phyloP scores from a whole-genome alignment of 257 asterid species.

The Fraxinus anomala region DNA sequence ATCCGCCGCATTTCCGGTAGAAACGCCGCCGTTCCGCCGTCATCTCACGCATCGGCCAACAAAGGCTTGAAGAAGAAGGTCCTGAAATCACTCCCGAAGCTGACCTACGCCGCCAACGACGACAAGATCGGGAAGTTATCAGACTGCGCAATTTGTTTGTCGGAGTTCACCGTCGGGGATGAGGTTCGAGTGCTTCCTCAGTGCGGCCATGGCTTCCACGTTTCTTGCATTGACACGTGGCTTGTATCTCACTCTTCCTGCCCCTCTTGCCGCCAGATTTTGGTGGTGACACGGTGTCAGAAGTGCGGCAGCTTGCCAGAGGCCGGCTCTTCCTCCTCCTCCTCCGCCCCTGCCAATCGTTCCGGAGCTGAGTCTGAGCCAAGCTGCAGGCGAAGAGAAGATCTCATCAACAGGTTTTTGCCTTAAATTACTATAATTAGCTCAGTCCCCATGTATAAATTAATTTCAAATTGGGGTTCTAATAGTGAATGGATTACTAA shows the following conservation, averaged over 20 bases:
- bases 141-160: constrained; percentile 47
- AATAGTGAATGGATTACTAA: not conserved
- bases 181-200: constrained; percentile 49
- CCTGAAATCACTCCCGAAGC: constrained; percentile 41
- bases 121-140: not conserved
- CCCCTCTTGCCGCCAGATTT: constrained; percentile 47
- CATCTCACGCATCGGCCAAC: constrained; percentile 29
- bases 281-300: constrained; percentile 30
- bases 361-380: constrained; percentile 1
- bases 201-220: constrained; percentile 50
- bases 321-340: not conserved
- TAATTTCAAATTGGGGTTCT: not conserved
- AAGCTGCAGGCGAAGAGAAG: not conserved
- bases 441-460: not conserved
- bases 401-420: not conserved
- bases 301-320: constrained; percentile 38
- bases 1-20: not conserved
- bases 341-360: not conserved
- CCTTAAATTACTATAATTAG: not conserved
- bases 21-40: not conserved
- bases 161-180: constrained; percentile 45
- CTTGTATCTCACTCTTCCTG: constrained; percentile 55
- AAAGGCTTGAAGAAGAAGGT: constrained; percentile 44
- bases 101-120: constrained; percentile 23
- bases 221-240: constrained; percentile 47